A percentile compares a stretch with the other conserved stretches of the same genome.
Conservation (phyloP, 371 early-diverging fungal species). For the Lichtheimia ornata region DNA sequence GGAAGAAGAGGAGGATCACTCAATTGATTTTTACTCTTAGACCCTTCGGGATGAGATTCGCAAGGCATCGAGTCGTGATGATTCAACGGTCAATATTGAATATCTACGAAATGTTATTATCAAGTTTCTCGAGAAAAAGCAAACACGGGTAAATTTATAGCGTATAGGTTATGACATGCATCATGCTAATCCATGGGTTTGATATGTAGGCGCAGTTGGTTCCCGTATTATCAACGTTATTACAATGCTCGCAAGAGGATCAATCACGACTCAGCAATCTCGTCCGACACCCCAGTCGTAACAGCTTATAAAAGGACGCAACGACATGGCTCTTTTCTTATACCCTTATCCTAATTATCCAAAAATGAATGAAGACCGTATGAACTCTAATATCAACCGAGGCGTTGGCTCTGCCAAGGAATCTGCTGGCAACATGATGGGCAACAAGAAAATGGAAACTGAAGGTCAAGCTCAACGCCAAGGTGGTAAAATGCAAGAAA, state of each 20-base stretch:
- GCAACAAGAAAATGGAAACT: conserved; percentile 37
- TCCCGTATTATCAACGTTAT: conserved; percentile 32
- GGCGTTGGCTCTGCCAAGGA: conserved; percentile 48
- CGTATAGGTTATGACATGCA: background rate
- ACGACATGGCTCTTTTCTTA: no score
- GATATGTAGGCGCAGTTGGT: conserved; percentile 30
- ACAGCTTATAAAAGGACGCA: no score
- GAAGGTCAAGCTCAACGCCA: conserved; percentile 42
- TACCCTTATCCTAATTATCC: no score
- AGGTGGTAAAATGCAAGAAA: conserved; percentile 39
- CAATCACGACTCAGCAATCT: conserved; percentile 24
- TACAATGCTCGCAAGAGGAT: conserved; percentile 36
- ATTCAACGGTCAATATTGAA: conserved; percentile 64
- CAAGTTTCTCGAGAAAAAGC: conserved; percentile 80
- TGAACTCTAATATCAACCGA: conserved; percentile 37
- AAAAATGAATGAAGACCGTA: background rate
- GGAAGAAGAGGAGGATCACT: background rate
- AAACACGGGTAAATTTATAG: conserved; percentile 53
- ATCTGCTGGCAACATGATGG: conserved; percentile 40
- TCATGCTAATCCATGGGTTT: conserved; percentile 4
- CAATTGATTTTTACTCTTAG: conserved; percentile 14
- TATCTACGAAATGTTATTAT: conserved; percentile 82
- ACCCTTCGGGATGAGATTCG: conserved; percentile 65
- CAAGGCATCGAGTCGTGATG: conserved; percentile 29
- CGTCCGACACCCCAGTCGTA: conserved; percentile 15